phyloP scores from a whole-genome alignment of 441 rosid genomes.

The Erysimum pusillum region DNA sequence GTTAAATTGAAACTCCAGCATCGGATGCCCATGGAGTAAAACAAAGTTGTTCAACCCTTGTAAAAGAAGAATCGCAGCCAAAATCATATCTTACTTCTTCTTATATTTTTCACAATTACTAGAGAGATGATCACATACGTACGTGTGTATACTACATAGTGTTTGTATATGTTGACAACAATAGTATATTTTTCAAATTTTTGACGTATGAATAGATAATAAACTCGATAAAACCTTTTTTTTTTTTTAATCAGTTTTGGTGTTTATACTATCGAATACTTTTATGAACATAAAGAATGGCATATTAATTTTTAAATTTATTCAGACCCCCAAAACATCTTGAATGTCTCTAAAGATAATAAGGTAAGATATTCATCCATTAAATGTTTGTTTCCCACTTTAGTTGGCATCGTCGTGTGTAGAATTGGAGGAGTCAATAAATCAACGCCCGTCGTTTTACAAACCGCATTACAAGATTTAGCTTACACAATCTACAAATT shows the following conservation, averaged over 20 bases:
- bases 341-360: not conserved
- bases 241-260: no score
- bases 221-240: no score
- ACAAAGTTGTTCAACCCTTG: slow-evolving; percentile 36
- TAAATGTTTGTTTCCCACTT: not conserved
- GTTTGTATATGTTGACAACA: no score
- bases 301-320: not conserved
- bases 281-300: not conserved
- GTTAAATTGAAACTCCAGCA: slow-evolving; percentile 27
- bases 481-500: not conserved
- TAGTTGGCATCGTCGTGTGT: slow-evolving; percentile 12
- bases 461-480: slow-evolving; percentile 18
- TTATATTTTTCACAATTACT: no score
- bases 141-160: not conserved
- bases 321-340: not conserved
- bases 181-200: no score
- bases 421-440: slow-evolving; percentile 9
- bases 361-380: not conserved
- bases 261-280: not conserved
- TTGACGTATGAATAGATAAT: no score
- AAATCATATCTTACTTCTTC: slow-evolving; percentile 10
- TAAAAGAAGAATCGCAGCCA: slow-evolving; percentile 19
- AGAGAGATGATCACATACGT: no score
- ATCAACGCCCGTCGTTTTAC: slow-evolving; percentile 28
- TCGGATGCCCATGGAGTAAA: slow-evolving; percentile 34